phyloP scores from a whole-genome alignment of 805 yeast genomes.

The Hagleromyces aurorensis region DNA sequence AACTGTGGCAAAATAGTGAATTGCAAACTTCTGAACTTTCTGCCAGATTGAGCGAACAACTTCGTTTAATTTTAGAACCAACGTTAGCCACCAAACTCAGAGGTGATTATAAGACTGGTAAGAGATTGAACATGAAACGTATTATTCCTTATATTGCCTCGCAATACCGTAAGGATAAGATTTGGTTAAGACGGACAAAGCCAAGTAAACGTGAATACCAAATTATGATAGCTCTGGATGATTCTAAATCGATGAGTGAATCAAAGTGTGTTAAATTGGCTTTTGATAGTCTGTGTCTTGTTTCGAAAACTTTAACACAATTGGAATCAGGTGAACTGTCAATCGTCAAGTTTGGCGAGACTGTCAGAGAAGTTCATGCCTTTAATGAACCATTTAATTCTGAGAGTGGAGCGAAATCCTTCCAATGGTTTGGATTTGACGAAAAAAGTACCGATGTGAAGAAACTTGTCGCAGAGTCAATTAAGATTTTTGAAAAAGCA shows the following conservation, averaged over 20 bases:
- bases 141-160: slow-evolving; percentile 97
- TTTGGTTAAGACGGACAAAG: slow-evolving; percentile 95
- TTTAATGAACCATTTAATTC: slow-evolving; percentile 78
- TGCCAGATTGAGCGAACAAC: slow-evolving; percentile 82
- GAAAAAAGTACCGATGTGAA: slow-evolving; percentile 82
- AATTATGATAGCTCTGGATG: slow-evolving; percentile 95
- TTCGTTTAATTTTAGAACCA: slow-evolving; percentile 88
- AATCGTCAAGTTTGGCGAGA: slow-evolving; percentile 84
- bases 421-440: slow-evolving; percentile 85
- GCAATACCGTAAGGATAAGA: slow-evolving; percentile 93
- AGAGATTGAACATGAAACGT: slow-evolving; percentile 92
- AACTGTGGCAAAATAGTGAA: slow-evolving; percentile 78
- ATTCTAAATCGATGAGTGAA: slow-evolving; percentile 95
- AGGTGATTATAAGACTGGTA: slow-evolving; percentile 97
- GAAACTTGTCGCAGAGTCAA: slow-evolving; percentile 61
- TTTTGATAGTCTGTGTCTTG: slow-evolving; percentile 88
- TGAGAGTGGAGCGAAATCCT: slow-evolving; percentile 74
- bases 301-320: slow-evolving; percentile 87
- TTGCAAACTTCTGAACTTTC: slow-evolving; percentile 81
- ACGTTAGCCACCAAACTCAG: slow-evolving; percentile 89
- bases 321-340: slow-evolving; percentile 91
- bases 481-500: slow-evolving; percentile 61
- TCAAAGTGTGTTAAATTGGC: slow-evolving; percentile 86
- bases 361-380: slow-evolving; percentile 76
- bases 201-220: slow-evolving; percentile 97